Evolutionary conservation across 495 filamentous ascomycete species (phyloP).

Genomic region (Penicillium cosmopolitanum): DNA sequence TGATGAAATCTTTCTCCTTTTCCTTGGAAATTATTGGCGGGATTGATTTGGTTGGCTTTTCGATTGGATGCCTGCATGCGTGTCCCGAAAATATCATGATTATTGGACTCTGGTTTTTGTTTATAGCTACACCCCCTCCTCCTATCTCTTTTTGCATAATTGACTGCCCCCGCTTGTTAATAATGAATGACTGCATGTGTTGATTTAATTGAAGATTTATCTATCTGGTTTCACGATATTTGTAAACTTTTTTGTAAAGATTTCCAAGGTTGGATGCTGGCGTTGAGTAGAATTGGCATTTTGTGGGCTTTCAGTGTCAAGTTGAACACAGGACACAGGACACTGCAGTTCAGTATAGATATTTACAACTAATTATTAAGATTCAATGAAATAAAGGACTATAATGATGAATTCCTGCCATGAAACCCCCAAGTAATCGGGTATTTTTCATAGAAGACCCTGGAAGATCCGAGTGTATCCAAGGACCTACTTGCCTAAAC

Average conservation of each 20-base stretch:
- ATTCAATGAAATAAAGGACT: no score
- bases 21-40: conserved; percentile 8
- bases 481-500: no score
- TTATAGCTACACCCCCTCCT: not conserved
- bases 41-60: not conserved
- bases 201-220: conserved; percentile 4
- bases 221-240: not conserved
- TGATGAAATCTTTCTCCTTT: not conserved
- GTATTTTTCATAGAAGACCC: not conserved
- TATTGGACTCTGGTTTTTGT: conserved; percentile 2
- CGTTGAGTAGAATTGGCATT: no score
- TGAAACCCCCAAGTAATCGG: not conserved
- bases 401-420: no score
- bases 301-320: no score
- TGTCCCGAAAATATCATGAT: conserved; percentile 3
- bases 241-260: not conserved
- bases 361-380: no score
- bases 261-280: no score
- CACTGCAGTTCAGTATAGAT: no score
- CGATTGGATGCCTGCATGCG: not conserved
- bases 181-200: conserved; percentile 20
- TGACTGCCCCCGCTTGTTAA: conserved; percentile 12
- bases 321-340: no score
- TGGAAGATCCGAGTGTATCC: not conserved
- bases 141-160: conserved; percentile 20